Base-by-base conservation (phyloP, 257 asterid species). In the Lavandula angustifolia region DNA sequence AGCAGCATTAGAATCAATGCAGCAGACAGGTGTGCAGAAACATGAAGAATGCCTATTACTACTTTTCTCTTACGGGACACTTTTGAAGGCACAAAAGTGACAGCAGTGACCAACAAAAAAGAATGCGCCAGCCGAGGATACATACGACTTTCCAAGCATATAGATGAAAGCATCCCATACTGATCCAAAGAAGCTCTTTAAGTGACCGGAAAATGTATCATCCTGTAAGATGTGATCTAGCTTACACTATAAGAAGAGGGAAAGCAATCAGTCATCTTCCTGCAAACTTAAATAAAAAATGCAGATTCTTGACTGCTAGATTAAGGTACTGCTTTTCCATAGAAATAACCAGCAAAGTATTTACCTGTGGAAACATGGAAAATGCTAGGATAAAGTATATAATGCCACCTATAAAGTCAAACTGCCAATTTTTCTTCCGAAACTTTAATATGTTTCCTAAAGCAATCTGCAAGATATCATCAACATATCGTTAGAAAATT, bases 361-460 rank as follows among this genome's bases (percentile, higher is more conserved):
- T 73, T 74, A 94, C 99, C 95, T 84, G 97, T 33, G 97, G 99
- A 78, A 94, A 94, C 96, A 94, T 90, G 70, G 99, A 94, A 72
- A 88, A 90, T 65, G 84, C 88, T 77, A 94, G 78, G 43, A 86
- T 52, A 53, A 94, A 94, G 78, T 87, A 94, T 79, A 94, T 90
- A 66, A 94, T 75, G 67, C 97, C 99, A 52, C 97, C 99, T 50
- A 94, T 86, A 70, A 87, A 75, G 81, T 94, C 97, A 67, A 94
- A 94, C 84, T 90, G 97, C 99, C 99, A 94, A 72, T 94, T 94
- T 73, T 94, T 94, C 94, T 94, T 94, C 58, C 99, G 88, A 47
- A 94, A 94, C 83, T 94, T 94, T 88, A 94, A 73, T 71, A 94
- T 94, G 77, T 94, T 94, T 37, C 97, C 99, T 65, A 94, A 78